Evolutionary conservation across 805 yeast genomes (phyloP).

Genomic region (Tetrapisispora iriomotensis): DNA sequence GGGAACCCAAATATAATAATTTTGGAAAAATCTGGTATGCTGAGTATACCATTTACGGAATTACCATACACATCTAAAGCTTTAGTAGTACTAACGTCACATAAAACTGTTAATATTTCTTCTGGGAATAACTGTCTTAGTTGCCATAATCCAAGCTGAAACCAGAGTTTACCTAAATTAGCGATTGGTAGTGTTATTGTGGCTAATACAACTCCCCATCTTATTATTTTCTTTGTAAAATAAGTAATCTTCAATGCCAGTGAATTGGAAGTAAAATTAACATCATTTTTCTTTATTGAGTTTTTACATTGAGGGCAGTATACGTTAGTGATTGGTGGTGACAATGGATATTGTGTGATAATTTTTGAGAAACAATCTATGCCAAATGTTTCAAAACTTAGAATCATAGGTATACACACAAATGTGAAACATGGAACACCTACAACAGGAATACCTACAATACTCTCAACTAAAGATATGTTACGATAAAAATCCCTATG

Average conservation of each 20-base stretch:
- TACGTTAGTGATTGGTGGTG: slow-evolving; percentile 6
- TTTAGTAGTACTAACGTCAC: slow-evolving; percentile 20
- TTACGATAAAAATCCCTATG: slow-evolving; percentile 14
- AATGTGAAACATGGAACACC: slow-evolving; percentile 7
- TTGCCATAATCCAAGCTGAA: slow-evolving; percentile 21
- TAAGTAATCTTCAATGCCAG: slow-evolving; percentile 1
- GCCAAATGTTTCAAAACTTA: slow-evolving; percentile 6
- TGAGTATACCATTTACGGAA: slow-evolving; percentile 14
- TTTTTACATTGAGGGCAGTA: slow-evolving; percentile 19
- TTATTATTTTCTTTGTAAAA: slow-evolving; percentile 2
- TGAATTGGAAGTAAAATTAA: slow-evolving; percentile 3
- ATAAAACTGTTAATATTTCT: slow-evolving; percentile 12
- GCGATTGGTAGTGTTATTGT: background rate
- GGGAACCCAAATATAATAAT: slow-evolving; percentile 18
- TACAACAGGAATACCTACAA: slow-evolving; percentile 8
- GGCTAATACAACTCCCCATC: slow-evolving; percentile 4
- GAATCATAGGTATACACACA: slow-evolving; percentile 6
- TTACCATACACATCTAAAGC: slow-evolving; percentile 22
- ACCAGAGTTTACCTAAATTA: slow-evolving; percentile 15
- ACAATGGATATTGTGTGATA: slow-evolving; percentile 1
- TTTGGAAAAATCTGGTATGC: slow-evolving; percentile 12
- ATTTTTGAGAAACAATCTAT: slow-evolving; percentile 2
- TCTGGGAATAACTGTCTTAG: slow-evolving; percentile 23
- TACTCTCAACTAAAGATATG: slow-evolving; percentile 8
- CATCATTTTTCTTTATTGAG: slow-evolving; percentile 1